phyloP scores from a whole-genome alignment of 495 filamentous ascomycete genomes.

The Aspergillus affinis region DNA sequence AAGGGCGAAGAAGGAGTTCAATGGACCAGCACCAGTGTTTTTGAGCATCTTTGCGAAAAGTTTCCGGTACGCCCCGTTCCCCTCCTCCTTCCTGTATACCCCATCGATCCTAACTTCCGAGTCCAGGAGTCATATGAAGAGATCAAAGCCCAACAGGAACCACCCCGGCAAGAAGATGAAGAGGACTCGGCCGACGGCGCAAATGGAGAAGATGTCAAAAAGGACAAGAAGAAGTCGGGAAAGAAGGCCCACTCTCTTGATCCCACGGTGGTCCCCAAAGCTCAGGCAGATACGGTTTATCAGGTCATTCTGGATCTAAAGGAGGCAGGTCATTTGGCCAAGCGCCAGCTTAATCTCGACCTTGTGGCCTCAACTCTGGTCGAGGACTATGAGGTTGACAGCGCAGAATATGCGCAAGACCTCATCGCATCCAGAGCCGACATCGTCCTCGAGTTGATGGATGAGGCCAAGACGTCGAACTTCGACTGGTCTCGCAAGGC shows the following conservation, averaged over 20 bases:
- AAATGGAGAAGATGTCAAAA: conserved; percentile 20
- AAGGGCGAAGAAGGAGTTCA: conserved; percentile 52
- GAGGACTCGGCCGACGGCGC: conserved; percentile 23
- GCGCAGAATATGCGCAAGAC: conserved; percentile 36
- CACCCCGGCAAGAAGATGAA: conserved; percentile 25
- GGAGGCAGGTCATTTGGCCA: conserved; percentile 44
- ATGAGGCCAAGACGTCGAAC: conserved; percentile 35
- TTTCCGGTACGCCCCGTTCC: conserved; percentile 39
- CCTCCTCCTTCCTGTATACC: background rate
- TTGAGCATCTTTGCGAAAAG: conserved; percentile 49
- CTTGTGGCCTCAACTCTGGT: conserved; percentile 34
- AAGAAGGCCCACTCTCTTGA: conserved; percentile 29
- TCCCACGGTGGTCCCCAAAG: conserved; percentile 29
- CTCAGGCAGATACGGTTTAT: conserved; percentile 40
- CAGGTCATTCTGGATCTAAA: conserved; percentile 37
- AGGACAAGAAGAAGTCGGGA: conserved; percentile 15
- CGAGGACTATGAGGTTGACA: conserved; percentile 30
- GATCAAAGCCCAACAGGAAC: conserved; percentile 33
- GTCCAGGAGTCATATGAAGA: conserved; percentile 43
- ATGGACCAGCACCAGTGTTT: conserved; percentile 56
- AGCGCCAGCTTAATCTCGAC: conserved; percentile 44
- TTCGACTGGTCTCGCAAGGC: conserved; percentile 47
- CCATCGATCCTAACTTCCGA: conserved; percentile 9
- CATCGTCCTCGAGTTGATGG: conserved; percentile 35
- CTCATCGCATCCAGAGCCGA: conserved; percentile 36